These are phyloP conservation scores for Eucalyptus polybractea DNA, from an alignment of 345 rosid species.

Conservation along the genomic window DNA sequence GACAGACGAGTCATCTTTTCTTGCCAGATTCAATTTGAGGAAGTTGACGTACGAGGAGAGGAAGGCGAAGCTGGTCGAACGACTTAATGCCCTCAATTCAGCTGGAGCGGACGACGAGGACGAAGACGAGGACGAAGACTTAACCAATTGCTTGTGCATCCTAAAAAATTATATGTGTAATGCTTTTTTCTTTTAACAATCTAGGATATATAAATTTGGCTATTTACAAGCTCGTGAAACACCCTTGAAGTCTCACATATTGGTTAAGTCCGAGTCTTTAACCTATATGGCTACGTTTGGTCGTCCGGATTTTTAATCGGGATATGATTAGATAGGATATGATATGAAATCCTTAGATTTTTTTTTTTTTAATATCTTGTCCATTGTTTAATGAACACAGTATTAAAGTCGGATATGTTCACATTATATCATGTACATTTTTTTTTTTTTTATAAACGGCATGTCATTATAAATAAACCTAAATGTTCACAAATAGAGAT, in stretches of 20 bases:
- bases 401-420: no score
- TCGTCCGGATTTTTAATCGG: no score
- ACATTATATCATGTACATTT: no score
- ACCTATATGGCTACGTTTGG: not conserved
- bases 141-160: not conserved
- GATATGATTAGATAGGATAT: no score
- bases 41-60: constrained; percentile 76
- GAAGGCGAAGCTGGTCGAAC: constrained; percentile 60
- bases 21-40: constrained; percentile 64
- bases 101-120: constrained; percentile 23
- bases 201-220: not conserved
- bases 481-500: no score
- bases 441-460: no score
- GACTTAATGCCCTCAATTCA: constrained; percentile 47
- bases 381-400: fast-evolving
- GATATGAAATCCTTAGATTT: no score
- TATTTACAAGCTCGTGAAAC: not conserved
- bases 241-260: not conserved
- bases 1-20: not conserved
- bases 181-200: not conserved
- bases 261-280: not conserved
- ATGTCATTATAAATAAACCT: no score
- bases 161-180: not conserved
- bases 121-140: constrained; percentile 26
- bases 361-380: no score